phyloP scores from a whole-genome alignment of 1,139 yeast species.

The Hemisphaericaspora subhashii region DNA sequence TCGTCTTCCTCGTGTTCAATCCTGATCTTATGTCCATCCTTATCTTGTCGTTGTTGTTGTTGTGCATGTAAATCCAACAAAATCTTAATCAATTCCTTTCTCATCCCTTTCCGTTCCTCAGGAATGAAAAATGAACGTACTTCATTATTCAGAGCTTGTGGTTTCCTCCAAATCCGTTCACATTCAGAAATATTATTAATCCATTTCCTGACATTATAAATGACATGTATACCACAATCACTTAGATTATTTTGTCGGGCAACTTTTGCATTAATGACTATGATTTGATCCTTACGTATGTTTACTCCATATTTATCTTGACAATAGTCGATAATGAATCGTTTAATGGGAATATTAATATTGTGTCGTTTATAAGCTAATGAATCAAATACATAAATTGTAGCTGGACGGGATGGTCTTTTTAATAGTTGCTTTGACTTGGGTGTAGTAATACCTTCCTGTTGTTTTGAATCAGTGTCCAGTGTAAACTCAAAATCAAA shows the following conservation, averaged over 20 bases:
- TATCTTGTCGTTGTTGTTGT: conserved; percentile 15
- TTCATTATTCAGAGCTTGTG: conserved; percentile 7
- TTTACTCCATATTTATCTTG: conserved; percentile 56
- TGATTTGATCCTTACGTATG: conserved; percentile 44
- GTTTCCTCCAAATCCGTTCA: conserved; percentile 49
- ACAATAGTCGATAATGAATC: conserved; percentile 70
- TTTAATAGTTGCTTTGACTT: background rate
- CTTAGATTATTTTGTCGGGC: conserved; percentile 88
- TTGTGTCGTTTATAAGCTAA: conserved; percentile 57
- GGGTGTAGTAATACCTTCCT: background rate
- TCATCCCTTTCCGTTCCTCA: conserved; percentile 33
- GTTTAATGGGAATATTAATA: conserved; percentile 55
- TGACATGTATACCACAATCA: conserved; percentile 94
- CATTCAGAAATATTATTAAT: conserved; percentile 52
- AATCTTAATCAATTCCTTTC: conserved; percentile 29
- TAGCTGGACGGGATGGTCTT: conserved; percentile 29
- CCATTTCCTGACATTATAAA: conserved; percentile 73
- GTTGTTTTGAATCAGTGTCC: conserved; percentile 1
- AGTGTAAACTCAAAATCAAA: conserved; percentile 2
- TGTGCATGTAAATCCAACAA: conserved; percentile 27
- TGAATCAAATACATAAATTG: conserved; percentile 78
- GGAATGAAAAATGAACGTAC: conserved; percentile 26
- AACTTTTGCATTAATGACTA: conserved; percentile 53
- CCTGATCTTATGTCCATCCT: conserved; percentile 1
- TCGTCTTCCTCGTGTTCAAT: conserved; percentile 26